Percentiles rank a stretch among this genome's conserved stretches.
phyloP scores from a whole-genome alignment of 805 yeast genomes.

The Suhomyces tanzawaensis region DNA sequence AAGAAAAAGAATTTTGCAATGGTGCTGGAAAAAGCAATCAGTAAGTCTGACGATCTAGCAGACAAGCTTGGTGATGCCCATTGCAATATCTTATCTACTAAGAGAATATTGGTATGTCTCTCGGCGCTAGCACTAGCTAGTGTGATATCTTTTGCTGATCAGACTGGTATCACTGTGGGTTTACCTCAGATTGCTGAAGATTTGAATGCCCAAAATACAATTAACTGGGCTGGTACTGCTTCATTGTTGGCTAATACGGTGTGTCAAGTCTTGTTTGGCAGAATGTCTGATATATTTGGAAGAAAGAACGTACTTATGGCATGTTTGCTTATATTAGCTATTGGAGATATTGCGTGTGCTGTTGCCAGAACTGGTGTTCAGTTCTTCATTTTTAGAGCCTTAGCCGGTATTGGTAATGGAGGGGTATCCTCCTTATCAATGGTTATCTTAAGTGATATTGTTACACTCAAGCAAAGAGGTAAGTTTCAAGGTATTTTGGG shows the following conservation, averaged over 20 bases:
- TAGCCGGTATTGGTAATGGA: slow-evolving; percentile 57
- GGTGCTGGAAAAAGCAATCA: neutral
- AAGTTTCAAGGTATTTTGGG: slow-evolving; percentile 58
- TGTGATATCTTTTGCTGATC: slow-evolving; percentile 47
- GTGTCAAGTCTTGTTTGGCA: slow-evolving; percentile 53
- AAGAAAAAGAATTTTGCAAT: slow-evolving; percentile 1
- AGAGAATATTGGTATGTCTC: slow-evolving; percentile 36
- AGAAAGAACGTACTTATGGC: slow-evolving; percentile 44
- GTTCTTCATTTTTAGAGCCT: slow-evolving; percentile 50
- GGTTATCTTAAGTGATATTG: slow-evolving; percentile 55
- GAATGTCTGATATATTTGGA: slow-evolving; percentile 56
- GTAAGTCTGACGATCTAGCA: neutral
- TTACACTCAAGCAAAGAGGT: slow-evolving; percentile 52
- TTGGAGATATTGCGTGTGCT: slow-evolving; percentile 51
- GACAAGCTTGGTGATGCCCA: slow-evolving; percentile 38
- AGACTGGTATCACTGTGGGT: slow-evolving; percentile 48
- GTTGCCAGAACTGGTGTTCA: slow-evolving; percentile 49
- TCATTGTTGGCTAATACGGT: slow-evolving; percentile 49
- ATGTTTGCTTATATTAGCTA: slow-evolving; percentile 37
- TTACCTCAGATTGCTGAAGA: slow-evolving; percentile 49
- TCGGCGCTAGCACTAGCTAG: slow-evolving; percentile 37
- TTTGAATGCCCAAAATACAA: slow-evolving; percentile 44
- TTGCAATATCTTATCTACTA: slow-evolving; percentile 37
- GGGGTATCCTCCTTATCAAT: slow-evolving; percentile 50
- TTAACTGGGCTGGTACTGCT: slow-evolving; percentile 61